phyloP scores from a whole-genome alignment of 805 yeast genomes.

The Wickerhamomyces ciferrii region DNA sequence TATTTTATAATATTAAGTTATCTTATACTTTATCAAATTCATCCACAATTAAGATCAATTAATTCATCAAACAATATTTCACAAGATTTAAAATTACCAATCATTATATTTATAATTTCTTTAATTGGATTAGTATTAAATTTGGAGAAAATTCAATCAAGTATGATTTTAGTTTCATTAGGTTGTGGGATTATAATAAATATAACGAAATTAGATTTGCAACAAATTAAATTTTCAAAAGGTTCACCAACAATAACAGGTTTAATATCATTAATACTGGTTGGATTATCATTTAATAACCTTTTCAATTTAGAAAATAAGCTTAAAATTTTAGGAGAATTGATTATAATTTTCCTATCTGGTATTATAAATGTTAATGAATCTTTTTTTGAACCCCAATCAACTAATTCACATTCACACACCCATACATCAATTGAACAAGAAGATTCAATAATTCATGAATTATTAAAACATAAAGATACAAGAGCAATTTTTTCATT shows the following conservation, averaged over 20 bases:
- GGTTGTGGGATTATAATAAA: slow-evolving; percentile 19
- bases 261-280: slow-evolving; percentile 26
- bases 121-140: slow-evolving; percentile 2
- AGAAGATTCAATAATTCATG: slow-evolving; percentile 9
- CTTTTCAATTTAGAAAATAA: slow-evolving; percentile 7
- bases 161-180: slow-evolving; percentile 21
- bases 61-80: neutral
- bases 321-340: slow-evolving; percentile 8
- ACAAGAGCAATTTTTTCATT: slow-evolving; percentile 89
- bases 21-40: slow-evolving; percentile 1
- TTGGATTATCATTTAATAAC: slow-evolving; percentile 29
- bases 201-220: slow-evolving; percentile 12
- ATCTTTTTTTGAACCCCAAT: slow-evolving; percentile 1
- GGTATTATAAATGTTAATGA: slow-evolving; percentile 11
- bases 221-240: slow-evolving; percentile 3
- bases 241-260: slow-evolving; percentile 22
- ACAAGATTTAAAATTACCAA: slow-evolving; percentile 1
- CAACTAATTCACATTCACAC: neutral
- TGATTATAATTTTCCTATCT: slow-evolving; percentile 7
- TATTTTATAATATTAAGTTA: slow-evolving; percentile 6
- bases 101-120: neutral
- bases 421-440: neutral
- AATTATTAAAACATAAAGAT: slow-evolving; percentile 42
- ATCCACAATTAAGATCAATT: slow-evolving; percentile 10
- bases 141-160: slow-evolving; percentile 7